Conservation (phyloP, 2,329 filamentous ascomycete species). For the Pseudogymnoascus sp. region DNA sequence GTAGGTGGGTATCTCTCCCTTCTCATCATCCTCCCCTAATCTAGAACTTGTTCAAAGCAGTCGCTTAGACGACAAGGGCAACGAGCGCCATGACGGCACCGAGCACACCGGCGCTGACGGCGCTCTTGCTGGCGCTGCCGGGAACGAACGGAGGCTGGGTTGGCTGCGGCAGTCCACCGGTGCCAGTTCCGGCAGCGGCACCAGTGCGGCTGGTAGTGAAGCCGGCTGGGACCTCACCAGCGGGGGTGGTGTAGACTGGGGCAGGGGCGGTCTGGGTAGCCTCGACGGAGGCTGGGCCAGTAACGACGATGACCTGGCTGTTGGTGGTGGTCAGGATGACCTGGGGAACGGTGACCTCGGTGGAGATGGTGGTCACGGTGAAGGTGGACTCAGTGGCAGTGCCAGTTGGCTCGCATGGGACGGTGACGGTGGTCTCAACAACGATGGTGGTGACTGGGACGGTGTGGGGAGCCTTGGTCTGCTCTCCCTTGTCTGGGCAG, state of each 20-base stretch:
- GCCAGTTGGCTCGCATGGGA: conserved; percentile 39
- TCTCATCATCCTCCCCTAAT: neutral
- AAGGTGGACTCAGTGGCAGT: conserved; percentile 43
- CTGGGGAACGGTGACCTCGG: conserved; percentile 45
- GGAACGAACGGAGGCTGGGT: neutral
- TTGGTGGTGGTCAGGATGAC: conserved; percentile 37
- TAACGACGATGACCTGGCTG: neutral
- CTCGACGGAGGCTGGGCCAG: neutral
- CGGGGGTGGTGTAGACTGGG: neutral
- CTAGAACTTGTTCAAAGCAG: neutral
- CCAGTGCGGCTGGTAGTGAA: neutral
- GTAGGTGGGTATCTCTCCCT: neutral
- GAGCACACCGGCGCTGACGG: neutral
- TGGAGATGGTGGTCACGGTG: conserved; percentile 40
- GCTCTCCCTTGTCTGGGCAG: conserved; percentile 37
- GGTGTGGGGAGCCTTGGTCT: conserved; percentile 41
- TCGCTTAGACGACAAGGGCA: neutral
- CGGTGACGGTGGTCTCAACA: conserved; percentile 44
- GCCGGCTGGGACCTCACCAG: neutral
- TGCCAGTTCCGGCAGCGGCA: neutral
- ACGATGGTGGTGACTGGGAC: conserved; percentile 42
- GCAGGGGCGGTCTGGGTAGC: neutral
- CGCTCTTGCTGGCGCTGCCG: neutral
- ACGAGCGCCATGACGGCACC: neutral
- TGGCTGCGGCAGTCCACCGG: neutral